Evolutionary conservation across 352 stramenopile species (phyloP).

Genomic region (Elongisporangium undulatum): DNA sequence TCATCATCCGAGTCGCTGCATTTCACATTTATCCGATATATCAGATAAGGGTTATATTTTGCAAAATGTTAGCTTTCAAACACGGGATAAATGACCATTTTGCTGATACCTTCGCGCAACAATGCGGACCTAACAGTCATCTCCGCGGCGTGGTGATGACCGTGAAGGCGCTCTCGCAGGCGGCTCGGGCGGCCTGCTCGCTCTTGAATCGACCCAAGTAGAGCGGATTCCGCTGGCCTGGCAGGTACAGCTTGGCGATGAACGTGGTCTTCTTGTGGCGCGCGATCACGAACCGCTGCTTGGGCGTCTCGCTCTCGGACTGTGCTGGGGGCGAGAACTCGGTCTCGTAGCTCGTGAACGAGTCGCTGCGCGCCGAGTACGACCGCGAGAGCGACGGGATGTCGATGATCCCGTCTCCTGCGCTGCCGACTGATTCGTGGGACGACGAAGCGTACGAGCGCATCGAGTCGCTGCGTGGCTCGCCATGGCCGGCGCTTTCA

Average conservation of each 20-base stretch:
- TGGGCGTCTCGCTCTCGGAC: conserved; percentile 8
- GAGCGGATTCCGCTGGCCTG: conserved; percentile 52
- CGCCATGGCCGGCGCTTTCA: conserved; percentile 1
- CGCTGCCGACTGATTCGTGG: background rate
- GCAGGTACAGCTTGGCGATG: conserved; percentile 50
- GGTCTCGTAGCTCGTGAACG: conserved; percentile 9
- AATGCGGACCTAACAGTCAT: conserved; percentile 7
- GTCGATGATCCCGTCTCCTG: conserved; percentile 13
- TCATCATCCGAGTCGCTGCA: too few species aligned
- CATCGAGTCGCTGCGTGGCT: background rate
- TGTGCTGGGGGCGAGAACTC: conserved; percentile 14
- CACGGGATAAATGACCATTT: too few species aligned
- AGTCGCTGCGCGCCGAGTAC: conserved; percentile 10
- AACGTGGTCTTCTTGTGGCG: conserved; percentile 57
- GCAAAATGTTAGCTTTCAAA: too few species aligned
- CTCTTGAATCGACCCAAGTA: conserved; percentile 67
- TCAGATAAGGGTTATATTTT: too few species aligned
- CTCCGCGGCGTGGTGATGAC: conserved; percentile 57
- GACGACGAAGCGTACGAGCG: background rate
- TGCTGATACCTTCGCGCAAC: background rate
- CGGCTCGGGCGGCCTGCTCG: conserved; percentile 49
- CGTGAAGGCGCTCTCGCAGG: conserved; percentile 52
- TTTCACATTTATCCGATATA: too few species aligned
- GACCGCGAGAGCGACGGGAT: conserved; percentile 16
- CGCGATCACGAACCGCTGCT: conserved; percentile 46